These are phyloP conservation scores for Saccharomycopsis sp. DNA, from an alignment of 805 yeast species.

Conservation along the genomic window DNA sequence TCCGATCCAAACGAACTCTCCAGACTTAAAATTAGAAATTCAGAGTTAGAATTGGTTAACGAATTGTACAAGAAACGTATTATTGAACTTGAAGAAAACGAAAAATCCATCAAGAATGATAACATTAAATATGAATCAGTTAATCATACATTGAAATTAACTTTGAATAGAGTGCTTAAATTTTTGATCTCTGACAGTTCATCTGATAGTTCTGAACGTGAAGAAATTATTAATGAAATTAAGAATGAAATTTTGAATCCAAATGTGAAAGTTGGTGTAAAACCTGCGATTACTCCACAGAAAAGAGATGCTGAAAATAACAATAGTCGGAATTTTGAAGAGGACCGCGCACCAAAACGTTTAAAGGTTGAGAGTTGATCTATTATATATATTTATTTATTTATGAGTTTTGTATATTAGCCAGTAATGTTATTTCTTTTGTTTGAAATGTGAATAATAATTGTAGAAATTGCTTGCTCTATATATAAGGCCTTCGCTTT, in stretches of 20 bases:
- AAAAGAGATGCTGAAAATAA: not conserved
- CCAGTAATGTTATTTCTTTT: not conserved
- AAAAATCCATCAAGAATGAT: not conserved
- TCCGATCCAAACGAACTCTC: conserved; percentile 30
- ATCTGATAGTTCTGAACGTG: conserved; percentile 2
- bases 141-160: conserved; percentile 13
- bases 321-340: too few relatives aligned
- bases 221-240: conserved; percentile 12
- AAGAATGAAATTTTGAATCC: conserved; percentile 18
- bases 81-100: conserved; percentile 55
- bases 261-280: conserved; percentile 12
- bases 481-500: too few relatives aligned
- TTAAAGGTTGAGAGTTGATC: not conserved
- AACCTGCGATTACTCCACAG: not conserved
- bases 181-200: conserved; percentile 10
- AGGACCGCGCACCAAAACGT: not conserved
- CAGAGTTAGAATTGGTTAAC: conserved; percentile 85
- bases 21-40: conserved; percentile 63
- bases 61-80: conserved; percentile 82
- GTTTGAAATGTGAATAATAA: too few relatives aligned
- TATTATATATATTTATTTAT: not conserved
- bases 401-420: conserved; percentile 2
- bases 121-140: conserved; percentile 4
- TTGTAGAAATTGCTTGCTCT: too few relatives aligned
- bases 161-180: conserved; percentile 18